phyloP scores from a whole-genome alignment of 768 basidiomycete genomes.

The Boletus rubescentipes region DNA sequence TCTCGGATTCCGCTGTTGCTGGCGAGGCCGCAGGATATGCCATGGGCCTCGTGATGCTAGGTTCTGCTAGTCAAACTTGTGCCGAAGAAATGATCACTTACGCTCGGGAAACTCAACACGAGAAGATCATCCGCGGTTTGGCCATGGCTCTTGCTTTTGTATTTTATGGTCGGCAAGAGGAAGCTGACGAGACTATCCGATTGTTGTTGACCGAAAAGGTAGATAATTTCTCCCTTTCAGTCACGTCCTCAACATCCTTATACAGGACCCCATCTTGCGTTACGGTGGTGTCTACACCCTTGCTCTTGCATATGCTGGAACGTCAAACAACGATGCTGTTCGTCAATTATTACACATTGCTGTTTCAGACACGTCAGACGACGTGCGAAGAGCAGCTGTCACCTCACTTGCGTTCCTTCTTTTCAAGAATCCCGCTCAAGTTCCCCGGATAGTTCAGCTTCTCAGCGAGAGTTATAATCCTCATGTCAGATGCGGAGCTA shows the following conservation, averaged over 20 bases:
- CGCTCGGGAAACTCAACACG: conserved; percentile 96
- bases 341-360: conserved; percentile 92
- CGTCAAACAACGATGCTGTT: conserved; percentile 91
- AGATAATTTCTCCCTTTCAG: conserved; percentile 4
- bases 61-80: conserved; percentile 76
- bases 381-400: conserved; percentile 95
- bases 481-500: conserved; percentile 96
- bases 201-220: conserved; percentile 85
- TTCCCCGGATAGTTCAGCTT: conserved; percentile 94
- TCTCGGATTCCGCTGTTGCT: conserved; percentile 92
- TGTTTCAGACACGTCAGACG: conserved; percentile 97
- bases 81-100: conserved; percentile 96
- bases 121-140: conserved; percentile 97
- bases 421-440: conserved; percentile 95
- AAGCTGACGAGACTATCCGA: conserved; percentile 83
- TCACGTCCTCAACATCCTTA: conserved; percentile 4
- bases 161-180: conserved; percentile 89
- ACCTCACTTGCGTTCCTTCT: conserved; percentile 94
- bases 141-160: conserved; percentile 92
- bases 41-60: conserved; percentile 98
- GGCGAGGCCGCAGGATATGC: conserved; percentile 96
- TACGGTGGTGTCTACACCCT: conserved; percentile 98
- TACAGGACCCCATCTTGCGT: conserved; percentile 90
- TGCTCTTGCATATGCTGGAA: conserved; percentile 95
- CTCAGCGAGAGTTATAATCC: conserved; percentile 98